Evolutionary conservation across 805 yeast genomes (phyloP).

Genomic region (Kregervanrija pseudodelftensis): DNA sequence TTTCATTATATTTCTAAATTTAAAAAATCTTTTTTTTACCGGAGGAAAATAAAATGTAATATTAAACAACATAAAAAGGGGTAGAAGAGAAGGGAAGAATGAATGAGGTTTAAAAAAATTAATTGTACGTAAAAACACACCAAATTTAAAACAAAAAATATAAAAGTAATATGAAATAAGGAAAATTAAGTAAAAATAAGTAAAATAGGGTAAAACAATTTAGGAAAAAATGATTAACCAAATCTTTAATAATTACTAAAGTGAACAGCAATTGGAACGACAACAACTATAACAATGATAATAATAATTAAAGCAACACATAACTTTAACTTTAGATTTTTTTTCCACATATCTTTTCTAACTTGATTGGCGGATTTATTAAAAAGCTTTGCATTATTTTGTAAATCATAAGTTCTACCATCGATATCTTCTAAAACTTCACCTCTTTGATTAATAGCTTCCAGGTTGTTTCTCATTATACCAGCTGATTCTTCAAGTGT

Average conservation of each 20-base stretch:
- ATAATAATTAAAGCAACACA: constrained; percentile 78
- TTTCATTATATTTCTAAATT: background rate
- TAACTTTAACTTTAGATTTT: constrained; percentile 92
- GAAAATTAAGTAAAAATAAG: background rate
- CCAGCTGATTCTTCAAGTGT: constrained; percentile 76
- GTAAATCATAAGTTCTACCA: constrained; percentile 87
- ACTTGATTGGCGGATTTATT: constrained; percentile 96
- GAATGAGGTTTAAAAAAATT: background rate
- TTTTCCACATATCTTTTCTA: constrained; percentile 99
- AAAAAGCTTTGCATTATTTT: constrained; percentile 88
- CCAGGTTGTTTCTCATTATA: constrained; percentile 94
- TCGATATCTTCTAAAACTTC: constrained; percentile 88
- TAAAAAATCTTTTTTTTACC: background rate
- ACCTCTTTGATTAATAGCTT: constrained; percentile 91
- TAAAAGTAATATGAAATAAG: background rate
- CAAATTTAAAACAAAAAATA: background rate
- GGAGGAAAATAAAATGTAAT: background rate
- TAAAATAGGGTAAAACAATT: background rate
- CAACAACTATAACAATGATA: constrained; percentile 73
- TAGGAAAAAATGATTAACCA: background rate
- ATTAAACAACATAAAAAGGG: background rate
- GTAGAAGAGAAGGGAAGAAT: background rate
- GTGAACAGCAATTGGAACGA: constrained; percentile 91
- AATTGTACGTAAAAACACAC: background rate
- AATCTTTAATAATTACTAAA: constrained; percentile 34